phyloP scores from a whole-genome alignment of 2,329 filamentous ascomycete species.

The Colletotrichum chrysophilum region DNA sequence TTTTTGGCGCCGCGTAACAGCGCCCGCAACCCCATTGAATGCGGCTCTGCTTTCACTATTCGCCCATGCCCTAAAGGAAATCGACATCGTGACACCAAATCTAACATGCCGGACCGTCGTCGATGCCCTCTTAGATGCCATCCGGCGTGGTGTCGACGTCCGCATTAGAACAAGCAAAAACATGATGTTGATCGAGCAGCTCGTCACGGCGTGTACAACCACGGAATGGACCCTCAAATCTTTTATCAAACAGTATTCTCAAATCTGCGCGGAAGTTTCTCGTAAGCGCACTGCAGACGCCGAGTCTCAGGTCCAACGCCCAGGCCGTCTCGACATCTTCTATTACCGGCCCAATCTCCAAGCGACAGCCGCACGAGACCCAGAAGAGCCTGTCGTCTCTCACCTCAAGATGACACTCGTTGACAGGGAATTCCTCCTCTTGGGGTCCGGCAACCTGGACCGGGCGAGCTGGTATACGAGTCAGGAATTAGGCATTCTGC shows the following conservation, averaged over 20 bases:
- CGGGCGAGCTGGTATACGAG: slow-evolving; percentile 87
- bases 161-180: slow-evolving; percentile 68
- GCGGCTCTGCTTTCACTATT: slow-evolving; percentile 67
- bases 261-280: slow-evolving; percentile 22
- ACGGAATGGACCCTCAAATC: slow-evolving; percentile 68
- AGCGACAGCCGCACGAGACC: slow-evolving; percentile 24
- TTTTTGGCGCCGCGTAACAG: slow-evolving; percentile 52
- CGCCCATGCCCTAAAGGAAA: slow-evolving; percentile 57
- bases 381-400: slow-evolving; percentile 70
- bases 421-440: slow-evolving; percentile 69
- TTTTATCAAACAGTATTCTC: slow-evolving; percentile 61
- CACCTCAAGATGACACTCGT: slow-evolving; percentile 82
- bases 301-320: slow-evolving; percentile 45
- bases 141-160: slow-evolving; percentile 71
- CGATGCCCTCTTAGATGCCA: slow-evolving; percentile 62
- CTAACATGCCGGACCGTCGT: slow-evolving; percentile 72
- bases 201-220: slow-evolving; percentile 79
- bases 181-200: slow-evolving; percentile 81
- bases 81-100: slow-evolving; percentile 81
- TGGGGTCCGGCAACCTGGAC: slow-evolving; percentile 86
- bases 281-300: slow-evolving; percentile 30
- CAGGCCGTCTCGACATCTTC: slow-evolving; percentile 60
- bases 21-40: slow-evolving; percentile 73
- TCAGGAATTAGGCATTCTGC: slow-evolving; percentile 77
- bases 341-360: slow-evolving; percentile 57